phyloP scores from a whole-genome alignment of 768 basidiomycete genomes.

The Amanita muscaria region DNA sequence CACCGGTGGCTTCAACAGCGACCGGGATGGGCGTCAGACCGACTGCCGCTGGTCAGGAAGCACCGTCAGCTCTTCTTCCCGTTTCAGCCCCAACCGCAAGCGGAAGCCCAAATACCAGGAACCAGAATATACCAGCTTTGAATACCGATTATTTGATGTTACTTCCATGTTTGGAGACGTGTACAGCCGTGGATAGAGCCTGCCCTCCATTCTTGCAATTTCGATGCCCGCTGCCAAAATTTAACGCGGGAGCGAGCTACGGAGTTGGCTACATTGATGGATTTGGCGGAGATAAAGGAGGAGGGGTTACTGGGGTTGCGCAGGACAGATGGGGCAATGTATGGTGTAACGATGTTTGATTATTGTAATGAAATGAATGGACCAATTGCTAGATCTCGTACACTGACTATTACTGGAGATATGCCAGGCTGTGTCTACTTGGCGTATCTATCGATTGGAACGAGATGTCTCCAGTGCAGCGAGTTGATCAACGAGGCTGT shows the following conservation, averaged over 20 bases:
- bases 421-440: too few relatives aligned
- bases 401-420: too few relatives aligned
- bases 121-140: slow-evolving; percentile 38
- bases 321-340: slow-evolving; percentile 70
- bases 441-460: background rate
- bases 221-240: slow-evolving; percentile 50
- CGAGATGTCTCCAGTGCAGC: slow-evolving; percentile 50
- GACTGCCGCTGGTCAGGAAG: slow-evolving; percentile 16
- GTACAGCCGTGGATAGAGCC: slow-evolving; percentile 61
- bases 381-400: too few relatives aligned
- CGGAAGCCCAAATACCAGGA: slow-evolving; percentile 22
- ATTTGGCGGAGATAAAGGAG: slow-evolving; percentile 34
- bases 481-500: slow-evolving; percentile 73
- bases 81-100: slow-evolving; percentile 23
- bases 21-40: slow-evolving; percentile 23
- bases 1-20: slow-evolving; percentile 22
- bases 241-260: slow-evolving; percentile 63
- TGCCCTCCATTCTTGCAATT: slow-evolving; percentile 72
- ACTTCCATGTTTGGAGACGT: slow-evolving; percentile 74
- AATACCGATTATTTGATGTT: slow-evolving; percentile 45
- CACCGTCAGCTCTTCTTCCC: slow-evolving; percentile 40
- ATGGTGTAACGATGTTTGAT: slow-evolving; percentile 50
- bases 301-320: slow-evolving; percentile 43
- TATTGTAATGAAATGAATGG: background rate
- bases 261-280: slow-evolving; percentile 70